A percentile compares a stretch with the other conserved stretches of the same genome.
phyloP scores from a whole-genome alignment of 805 yeast species.

The Peterozyma xylosa region DNA sequence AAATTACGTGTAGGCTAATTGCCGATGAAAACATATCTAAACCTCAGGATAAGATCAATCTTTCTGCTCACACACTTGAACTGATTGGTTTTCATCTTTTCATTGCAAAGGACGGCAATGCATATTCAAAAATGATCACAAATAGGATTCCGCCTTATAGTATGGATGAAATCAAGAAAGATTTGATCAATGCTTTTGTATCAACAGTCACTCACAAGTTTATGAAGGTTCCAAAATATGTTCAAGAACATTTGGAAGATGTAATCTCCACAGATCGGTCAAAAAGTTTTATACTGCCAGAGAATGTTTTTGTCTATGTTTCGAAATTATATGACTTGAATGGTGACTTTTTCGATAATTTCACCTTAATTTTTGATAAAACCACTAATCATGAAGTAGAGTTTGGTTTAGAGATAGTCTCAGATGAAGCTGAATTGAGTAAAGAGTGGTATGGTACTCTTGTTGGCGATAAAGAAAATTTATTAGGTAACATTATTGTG shows the following conservation, averaged over 20 bases:
- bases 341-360: constrained; percentile 5
- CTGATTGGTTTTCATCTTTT: too few relatives aligned
- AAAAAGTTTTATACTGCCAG: not conserved
- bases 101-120: too few relatives aligned
- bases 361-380: not conserved
- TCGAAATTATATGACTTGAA: constrained; percentile 3
- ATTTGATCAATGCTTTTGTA: not conserved
- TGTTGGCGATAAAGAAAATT: not conserved
- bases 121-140: not conserved
- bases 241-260: not conserved
- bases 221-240: constrained; percentile 1
- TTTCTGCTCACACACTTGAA: not conserved
- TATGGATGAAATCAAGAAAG: not conserved
- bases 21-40: not conserved
- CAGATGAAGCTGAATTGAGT: not conserved
- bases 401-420: constrained; percentile 3
- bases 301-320: constrained; percentile 2
- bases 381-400: not conserved
- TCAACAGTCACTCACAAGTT: not conserved
- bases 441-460: constrained; percentile 7
- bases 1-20: constrained; percentile 15
- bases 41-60: not conserved
- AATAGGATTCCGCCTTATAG: not conserved
- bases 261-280: not conserved
- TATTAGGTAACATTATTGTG: constrained; percentile 5